A percentile compares a stretch with the other conserved stretches of the same genome.
phyloP scores from a whole-genome alignment of 1,284 basidiomycete genomes.

The Puccinia hordei region DNA sequence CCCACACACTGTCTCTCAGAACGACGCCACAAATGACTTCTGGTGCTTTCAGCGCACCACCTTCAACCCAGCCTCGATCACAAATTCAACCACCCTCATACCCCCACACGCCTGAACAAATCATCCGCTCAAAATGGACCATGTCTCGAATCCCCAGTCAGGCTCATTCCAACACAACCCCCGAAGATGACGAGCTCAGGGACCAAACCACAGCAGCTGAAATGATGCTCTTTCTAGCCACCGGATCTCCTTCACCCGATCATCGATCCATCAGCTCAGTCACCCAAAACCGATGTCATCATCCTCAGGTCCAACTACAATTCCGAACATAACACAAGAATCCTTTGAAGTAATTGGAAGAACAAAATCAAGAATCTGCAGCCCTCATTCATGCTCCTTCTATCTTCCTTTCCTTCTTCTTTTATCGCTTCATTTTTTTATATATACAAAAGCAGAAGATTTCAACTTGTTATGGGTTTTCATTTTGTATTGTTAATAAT shows the following conservation, averaged over 20 bases:
- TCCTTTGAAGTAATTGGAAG: neutral
- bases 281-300: slow-evolving; percentile 5
- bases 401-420: neutral
- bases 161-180: slow-evolving; percentile 15
- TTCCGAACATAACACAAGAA: slow-evolving; percentile 9
- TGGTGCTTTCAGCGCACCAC: neutral
- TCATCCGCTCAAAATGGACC: slow-evolving; percentile 35
- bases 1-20: neutral
- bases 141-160: slow-evolving; percentile 19
- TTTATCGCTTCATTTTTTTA: neutral
- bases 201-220: slow-evolving; percentile 42
- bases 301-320: slow-evolving; percentile 11
- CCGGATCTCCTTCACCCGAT: slow-evolving; percentile 41
- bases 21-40: slow-evolving; percentile 12
- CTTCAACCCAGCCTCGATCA: slow-evolving; percentile 27
- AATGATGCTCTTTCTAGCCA: slow-evolving; percentile 47
- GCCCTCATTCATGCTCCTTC: neutral
- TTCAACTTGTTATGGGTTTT: neutral
- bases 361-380: neutral
- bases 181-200: slow-evolving; percentile 35
- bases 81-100: slow-evolving; percentile 7
- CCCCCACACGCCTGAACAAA: slow-evolving; percentile 33
- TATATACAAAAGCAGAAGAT: neutral
- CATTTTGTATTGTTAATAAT: slow-evolving; percentile 8
- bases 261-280: slow-evolving; percentile 21